Conservation (phyloP, 2,329 filamentous ascomycete species). For the Aureobasidium sp. region DNA sequence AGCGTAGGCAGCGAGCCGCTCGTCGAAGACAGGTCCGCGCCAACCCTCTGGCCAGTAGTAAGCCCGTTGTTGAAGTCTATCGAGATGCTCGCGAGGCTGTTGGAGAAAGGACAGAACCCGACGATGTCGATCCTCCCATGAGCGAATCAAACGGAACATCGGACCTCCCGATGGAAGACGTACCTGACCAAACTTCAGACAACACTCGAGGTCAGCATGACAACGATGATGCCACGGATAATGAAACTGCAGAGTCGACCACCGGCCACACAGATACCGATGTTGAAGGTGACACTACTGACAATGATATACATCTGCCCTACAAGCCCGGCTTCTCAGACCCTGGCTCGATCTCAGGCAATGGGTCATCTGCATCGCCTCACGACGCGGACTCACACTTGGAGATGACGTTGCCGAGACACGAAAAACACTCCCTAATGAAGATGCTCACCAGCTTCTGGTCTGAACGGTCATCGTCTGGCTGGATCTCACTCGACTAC, state of each 20-base stretch:
- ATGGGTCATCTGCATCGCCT: constrained; percentile 47
- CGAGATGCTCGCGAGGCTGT: constrained; percentile 90
- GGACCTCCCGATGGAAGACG: constrained; percentile 9
- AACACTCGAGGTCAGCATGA: constrained; percentile 10
- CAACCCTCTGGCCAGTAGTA: constrained; percentile 86
- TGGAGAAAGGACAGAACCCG: constrained; percentile 22
- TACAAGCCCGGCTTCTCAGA: constrained; percentile 49
- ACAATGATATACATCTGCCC: constrained; percentile 59
- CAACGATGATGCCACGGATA: constrained; percentile 24
- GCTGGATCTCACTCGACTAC: constrained; percentile 88
- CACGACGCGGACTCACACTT: constrained; percentile 50
- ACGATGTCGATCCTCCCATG: background rate
- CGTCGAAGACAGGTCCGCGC: constrained; percentile 70
- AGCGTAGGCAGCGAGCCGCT: constrained; percentile 73
- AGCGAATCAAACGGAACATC: background rate
- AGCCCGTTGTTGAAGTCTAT: constrained; percentile 93
- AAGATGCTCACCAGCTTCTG: constrained; percentile 97
- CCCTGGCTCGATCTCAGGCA: constrained; percentile 32
- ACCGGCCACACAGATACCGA: constrained; percentile 45
- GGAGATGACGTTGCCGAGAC: constrained; percentile 74
- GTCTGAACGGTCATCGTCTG: constrained; percentile 93
- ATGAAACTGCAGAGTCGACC: constrained; percentile 21
- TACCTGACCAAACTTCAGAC: constrained; percentile 4
- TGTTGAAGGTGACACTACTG: constrained; percentile 49
- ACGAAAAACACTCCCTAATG: constrained; percentile 88